Evolutionary conservation across 2,329 filamentous ascomycete genomes (phyloP).

Genomic region (Penicillium decumbens): DNA sequence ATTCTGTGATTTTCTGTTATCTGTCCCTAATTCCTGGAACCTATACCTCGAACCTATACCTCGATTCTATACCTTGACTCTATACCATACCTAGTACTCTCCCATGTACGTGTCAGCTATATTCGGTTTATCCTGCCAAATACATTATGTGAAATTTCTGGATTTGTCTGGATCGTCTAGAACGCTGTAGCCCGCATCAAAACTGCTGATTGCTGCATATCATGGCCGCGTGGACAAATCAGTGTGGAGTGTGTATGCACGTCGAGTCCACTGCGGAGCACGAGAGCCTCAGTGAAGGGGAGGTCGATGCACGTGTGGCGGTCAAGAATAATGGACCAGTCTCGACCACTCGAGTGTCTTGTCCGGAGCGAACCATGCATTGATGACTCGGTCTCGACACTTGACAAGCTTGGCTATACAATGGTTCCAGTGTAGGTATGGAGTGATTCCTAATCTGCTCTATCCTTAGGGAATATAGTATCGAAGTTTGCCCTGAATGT

Average conservation of each 20-base stretch:
- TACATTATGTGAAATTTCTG: slow-evolving; percentile 1
- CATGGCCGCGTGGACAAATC: slow-evolving; percentile 1
- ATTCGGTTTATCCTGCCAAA: background rate
- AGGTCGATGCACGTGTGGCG: background rate
- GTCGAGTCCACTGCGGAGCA: background rate
- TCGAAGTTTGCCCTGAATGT: background rate
- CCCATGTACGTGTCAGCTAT: background rate
- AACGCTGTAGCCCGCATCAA: slow-evolving; percentile 7
- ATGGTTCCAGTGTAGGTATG: background rate
- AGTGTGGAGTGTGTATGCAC: background rate
- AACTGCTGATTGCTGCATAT: slow-evolving; percentile 2
- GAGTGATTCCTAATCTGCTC: background rate
- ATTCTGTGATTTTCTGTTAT: background rate
- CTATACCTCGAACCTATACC: background rate
- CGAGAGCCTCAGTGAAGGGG: background rate
- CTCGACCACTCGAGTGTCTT: background rate
- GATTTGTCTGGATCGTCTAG: slow-evolving; percentile 6
- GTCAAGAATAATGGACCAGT: background rate
- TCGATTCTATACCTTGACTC: background rate
- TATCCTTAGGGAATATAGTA: background rate
- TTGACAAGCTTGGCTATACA: background rate
- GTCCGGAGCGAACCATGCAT: background rate
- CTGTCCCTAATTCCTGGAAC: background rate
- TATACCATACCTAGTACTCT: background rate
- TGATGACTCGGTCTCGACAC: background rate